Percentiles rank a stretch among this genome's conserved stretches.
Evolutionary conservation across 192 early-diverging fungal genomes (phyloP).

Genomic region (Chytriomyces sp.): DNA sequence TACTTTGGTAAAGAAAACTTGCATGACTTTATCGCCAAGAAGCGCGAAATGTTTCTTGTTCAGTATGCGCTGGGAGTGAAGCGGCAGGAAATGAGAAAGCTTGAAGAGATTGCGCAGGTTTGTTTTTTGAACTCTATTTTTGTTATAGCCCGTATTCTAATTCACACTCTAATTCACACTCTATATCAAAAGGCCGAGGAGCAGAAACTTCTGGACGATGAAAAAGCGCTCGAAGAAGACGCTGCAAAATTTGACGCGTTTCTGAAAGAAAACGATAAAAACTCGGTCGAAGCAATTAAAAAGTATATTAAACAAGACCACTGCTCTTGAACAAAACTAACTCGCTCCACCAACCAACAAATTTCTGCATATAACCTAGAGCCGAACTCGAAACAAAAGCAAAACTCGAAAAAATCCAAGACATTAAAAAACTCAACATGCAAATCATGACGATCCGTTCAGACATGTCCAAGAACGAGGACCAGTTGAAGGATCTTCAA

Average conservation of each 20-base stretch:
- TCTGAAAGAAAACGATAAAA: slow-evolving; percentile 67
- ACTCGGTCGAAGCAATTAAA: slow-evolving; percentile 67
- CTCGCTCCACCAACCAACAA: background rate
- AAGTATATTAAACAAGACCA: too few relatives aligned
- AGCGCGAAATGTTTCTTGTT: slow-evolving; percentile 66
- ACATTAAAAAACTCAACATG: slow-evolving; percentile 65
- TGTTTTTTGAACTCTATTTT: background rate
- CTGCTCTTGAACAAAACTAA: too few relatives aligned
- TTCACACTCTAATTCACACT: background rate
- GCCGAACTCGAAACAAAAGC: slow-evolving; percentile 68
- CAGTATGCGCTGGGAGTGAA: slow-evolving; percentile 67
- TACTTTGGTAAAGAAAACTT: slow-evolving; percentile 64
- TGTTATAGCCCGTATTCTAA: background rate
- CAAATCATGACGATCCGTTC: slow-evolving; percentile 63
- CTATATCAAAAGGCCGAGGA: slow-evolving; percentile 51
- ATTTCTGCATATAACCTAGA: too few relatives aligned
- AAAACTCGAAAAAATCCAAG: slow-evolving; percentile 65
- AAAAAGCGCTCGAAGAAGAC: slow-evolving; percentile 66
- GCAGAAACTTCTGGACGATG: slow-evolving; percentile 66
- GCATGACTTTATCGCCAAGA: slow-evolving; percentile 64
- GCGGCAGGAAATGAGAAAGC: slow-evolving; percentile 61
- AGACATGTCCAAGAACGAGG: slow-evolving; percentile 69
- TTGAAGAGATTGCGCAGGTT: slow-evolving; percentile 65
- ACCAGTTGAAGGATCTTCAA: slow-evolving; percentile 65
- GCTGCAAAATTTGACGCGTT: slow-evolving; percentile 67